Evolutionary conservation across 352 stramenopile species (phyloP).

Genomic region (Phytophthora nicotianae): DNA sequence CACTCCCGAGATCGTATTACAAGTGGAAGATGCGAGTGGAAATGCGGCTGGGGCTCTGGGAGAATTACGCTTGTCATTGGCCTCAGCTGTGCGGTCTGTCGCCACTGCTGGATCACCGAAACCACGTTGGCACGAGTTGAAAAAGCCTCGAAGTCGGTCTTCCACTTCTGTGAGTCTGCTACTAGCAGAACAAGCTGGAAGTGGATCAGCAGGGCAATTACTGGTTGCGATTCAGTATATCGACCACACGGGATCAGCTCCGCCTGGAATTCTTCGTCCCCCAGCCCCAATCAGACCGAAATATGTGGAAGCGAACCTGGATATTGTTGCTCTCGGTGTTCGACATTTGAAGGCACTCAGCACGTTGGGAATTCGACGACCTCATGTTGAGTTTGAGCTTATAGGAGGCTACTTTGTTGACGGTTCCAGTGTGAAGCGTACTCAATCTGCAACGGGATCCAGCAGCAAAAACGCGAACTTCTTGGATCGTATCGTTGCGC

Average conservation of each 20-base stretch:
- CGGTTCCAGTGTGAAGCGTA: constrained; percentile 46
- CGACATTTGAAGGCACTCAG: constrained; percentile 65
- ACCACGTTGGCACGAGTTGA: constrained; percentile 57
- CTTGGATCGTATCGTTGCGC: constrained; percentile 58
- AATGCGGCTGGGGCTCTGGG: constrained; percentile 40
- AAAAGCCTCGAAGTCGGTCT: constrained; percentile 22
- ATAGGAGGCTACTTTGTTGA: constrained; percentile 57
- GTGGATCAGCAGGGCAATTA: constrained; percentile 39
- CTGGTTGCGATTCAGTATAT: constrained; percentile 74
- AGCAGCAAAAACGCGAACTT: constrained; percentile 80
- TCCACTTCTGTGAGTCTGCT: constrained; percentile 19
- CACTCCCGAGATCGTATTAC: constrained; percentile 71
- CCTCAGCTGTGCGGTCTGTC: constrained; percentile 47
- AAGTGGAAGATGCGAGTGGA: constrained; percentile 64
- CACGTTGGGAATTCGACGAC: constrained; percentile 59
- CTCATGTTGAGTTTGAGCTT: constrained; percentile 74
- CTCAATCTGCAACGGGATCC: constrained; percentile 32
- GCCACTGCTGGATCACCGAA: constrained; percentile 49
- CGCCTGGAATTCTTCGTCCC: constrained; percentile 34
- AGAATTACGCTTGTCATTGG: constrained; percentile 55
- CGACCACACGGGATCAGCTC: constrained; percentile 43
- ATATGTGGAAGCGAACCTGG: constrained; percentile 58
- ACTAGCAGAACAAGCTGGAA: constrained; percentile 26
- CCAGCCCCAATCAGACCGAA: constrained; percentile 50
- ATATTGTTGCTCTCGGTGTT: constrained; percentile 74